Evolutionary conservation across 352 stramenopile genomes (phyloP).

Genomic region (Chrysophaeum taylorii): DNA sequence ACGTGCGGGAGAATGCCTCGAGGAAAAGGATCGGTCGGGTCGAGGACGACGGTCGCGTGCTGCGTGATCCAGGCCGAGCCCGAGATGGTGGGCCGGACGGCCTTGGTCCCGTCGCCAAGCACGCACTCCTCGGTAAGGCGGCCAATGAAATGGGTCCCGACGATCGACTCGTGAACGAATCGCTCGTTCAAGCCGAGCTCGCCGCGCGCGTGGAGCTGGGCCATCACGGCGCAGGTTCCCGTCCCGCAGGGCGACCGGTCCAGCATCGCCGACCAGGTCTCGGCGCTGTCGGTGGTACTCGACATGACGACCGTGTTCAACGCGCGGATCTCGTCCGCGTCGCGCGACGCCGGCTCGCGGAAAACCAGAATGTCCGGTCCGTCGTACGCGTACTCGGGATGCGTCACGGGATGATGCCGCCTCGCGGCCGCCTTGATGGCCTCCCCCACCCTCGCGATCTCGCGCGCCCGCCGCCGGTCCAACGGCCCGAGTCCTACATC

Average conservation of each 20-base stretch:
- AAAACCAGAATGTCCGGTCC: slow-evolving; percentile 29
- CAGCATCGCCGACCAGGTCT: slow-evolving; percentile 20
- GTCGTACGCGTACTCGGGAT: slow-evolving; percentile 22
- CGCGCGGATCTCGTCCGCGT: background rate
- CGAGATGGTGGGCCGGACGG: slow-evolving; percentile 15
- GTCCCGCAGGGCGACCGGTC: slow-evolving; percentile 24
- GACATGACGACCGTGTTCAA: slow-evolving; percentile 26
- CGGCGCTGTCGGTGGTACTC: slow-evolving; percentile 16
- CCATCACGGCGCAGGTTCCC: slow-evolving; percentile 28
- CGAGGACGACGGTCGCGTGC: slow-evolving; percentile 17
- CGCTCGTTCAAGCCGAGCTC: slow-evolving; percentile 12
- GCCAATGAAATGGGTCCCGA: slow-evolving; percentile 22
- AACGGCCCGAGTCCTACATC: slow-evolving; percentile 14
- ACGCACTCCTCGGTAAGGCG: slow-evolving; percentile 8
- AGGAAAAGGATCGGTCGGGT: slow-evolving; percentile 20
- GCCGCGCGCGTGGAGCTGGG: slow-evolving; percentile 5
- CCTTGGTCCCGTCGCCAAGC: background rate
- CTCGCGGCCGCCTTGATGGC: slow-evolving; percentile 21
- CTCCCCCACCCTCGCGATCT: slow-evolving; percentile 14
- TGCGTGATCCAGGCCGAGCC: slow-evolving; percentile 22
- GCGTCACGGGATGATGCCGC: slow-evolving; percentile 22
- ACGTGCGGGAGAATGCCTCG: slow-evolving; percentile 20
- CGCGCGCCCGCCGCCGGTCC: background rate
- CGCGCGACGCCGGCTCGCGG: background rate
- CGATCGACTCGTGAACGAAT: slow-evolving; percentile 22